These are phyloP conservation scores for Xerocomellus dryophilus DNA, from an alignment of 768 basidiomycete species.

Conservation along the genomic window DNA sequence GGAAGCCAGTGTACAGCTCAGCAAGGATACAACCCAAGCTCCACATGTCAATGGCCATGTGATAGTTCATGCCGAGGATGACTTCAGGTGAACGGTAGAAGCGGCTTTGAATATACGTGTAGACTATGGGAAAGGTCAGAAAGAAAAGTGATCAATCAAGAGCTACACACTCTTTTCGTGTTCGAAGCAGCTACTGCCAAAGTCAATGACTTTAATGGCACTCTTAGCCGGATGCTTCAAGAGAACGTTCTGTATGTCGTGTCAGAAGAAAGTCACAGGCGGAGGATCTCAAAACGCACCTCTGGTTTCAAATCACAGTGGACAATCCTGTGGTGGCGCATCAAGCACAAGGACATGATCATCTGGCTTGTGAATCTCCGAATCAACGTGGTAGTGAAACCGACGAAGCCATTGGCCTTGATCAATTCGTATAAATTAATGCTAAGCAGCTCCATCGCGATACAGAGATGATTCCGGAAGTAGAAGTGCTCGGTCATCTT, in stretches of 20 bases:
- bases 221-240: conserved; percentile 94
- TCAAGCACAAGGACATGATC: conserved; percentile 84
- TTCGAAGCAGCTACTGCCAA: conserved; percentile 97
- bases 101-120: conserved; percentile 98
- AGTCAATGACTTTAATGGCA: conserved; percentile 97
- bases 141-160: neutral
- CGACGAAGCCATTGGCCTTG: conserved; percentile 97
- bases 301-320: conserved; percentile 99
- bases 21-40: conserved; percentile 97
- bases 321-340: conserved; percentile 96
- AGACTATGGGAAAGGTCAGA: conserved; percentile 55
- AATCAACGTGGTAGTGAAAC: conserved; percentile 94
- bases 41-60: conserved; percentile 99
- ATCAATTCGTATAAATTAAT: conserved; percentile 99
- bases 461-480: conserved; percentile 96
- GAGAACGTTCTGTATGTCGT: conserved; percentile 73
- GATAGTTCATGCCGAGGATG: conserved; percentile 98
- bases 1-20: conserved; percentile 95
- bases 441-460: conserved; percentile 95
- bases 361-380: conserved; percentile 96
- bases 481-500: conserved; percentile 99
- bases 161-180: conserved; percentile 88
- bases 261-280: neutral
- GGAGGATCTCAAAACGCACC: conserved; percentile 43
- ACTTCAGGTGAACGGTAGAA: conserved; percentile 99